Evolutionary conservation across 495 filamentous ascomycete genomes (phyloP), one percentile per base, ranked within the genome.

Genomic region (Aspergillus ellipticus): DNA sequence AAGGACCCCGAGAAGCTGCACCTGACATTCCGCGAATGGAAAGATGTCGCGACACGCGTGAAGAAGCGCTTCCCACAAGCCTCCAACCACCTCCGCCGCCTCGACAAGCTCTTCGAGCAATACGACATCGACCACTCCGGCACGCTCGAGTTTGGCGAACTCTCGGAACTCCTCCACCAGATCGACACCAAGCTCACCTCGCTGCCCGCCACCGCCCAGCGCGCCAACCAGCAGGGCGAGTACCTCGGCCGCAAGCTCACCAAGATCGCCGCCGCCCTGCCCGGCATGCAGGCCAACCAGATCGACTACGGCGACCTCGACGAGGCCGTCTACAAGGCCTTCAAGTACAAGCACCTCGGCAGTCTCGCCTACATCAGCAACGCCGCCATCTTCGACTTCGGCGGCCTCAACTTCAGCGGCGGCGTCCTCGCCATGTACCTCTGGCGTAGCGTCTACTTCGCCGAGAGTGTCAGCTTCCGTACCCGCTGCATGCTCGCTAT

Each of bases 381-480:
- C 67, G 87, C 89, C 20, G 95, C 95, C 2, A 86, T 99, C 41
- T 97, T 99, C 63, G 95, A 99, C 64, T 79, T 89, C 29, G 80
- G 80, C 43, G 95, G 92, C 0, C 77, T 89, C 78, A 88, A 79
- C 54, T 80, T 96, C 55, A 83, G 81, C 0, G 95, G 95, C 22
- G 95, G 95, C 2, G 67, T 99, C 53, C 76, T 96, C 78, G 94
- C 90, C 10, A 92, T 97, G 62, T 99, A 99, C 72, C 82, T 96
- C 51, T 99, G 95, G 95, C 76, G 92, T 42, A 93, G 90, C 61
- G 86, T 97, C 29, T 99, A 99, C 73, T 97, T 99, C 73, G 92
- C 95, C 17, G 89, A 99, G 80, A 96, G 92, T 71, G 95, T 99
- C 41, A 96, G 91, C 67, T 79, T 96, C 47, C 75, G 95, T 65